phyloP scores from a whole-genome alignment of 495 filamentous ascomycete genomes.

The Penicillium egyptiacum region DNA sequence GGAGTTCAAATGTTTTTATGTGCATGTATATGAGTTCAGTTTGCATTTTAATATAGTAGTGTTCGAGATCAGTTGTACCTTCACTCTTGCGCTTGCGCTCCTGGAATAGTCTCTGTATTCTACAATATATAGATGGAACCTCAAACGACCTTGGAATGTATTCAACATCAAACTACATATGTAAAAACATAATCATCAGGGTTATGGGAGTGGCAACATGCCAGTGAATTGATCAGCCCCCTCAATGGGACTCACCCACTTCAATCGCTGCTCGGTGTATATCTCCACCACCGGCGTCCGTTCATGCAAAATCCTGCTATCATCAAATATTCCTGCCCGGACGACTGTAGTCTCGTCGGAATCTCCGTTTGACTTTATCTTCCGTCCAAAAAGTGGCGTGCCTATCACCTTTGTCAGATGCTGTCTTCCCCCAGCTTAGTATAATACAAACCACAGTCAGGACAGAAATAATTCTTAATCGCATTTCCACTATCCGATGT shows the following conservation, averaged over 20 bases:
- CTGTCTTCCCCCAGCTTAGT: not conserved
- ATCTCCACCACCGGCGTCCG: constrained; percentile 32
- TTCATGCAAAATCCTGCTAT: constrained; percentile 23
- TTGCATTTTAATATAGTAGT: constrained; percentile 2
- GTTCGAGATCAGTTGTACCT: no score
- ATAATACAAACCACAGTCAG: constrained; percentile 37
- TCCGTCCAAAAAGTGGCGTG: constrained; percentile 36
- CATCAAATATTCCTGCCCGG: constrained; percentile 40
- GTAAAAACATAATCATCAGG: no score
- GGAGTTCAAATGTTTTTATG: constrained; percentile 9
- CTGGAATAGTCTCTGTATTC: no score
- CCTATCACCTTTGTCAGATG: constrained; percentile 26
- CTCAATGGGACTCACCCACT: constrained; percentile 31
- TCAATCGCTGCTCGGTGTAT: constrained; percentile 26
- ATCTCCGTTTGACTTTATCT: constrained; percentile 19
- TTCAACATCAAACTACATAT: no score
- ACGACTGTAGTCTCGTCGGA: constrained; percentile 25
- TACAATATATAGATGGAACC: no score
- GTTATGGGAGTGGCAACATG: constrained; percentile 18
- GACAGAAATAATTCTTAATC: constrained; percentile 39
- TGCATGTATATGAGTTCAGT: constrained; percentile 14
- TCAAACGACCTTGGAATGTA: no score
- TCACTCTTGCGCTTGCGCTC: no score
- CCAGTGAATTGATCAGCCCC: constrained; percentile 32
- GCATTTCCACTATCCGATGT: constrained; percentile 38